A percentile compares a stretch with the other conserved stretches of the same genome.
These are phyloP conservation scores for Mortierella hygrophila DNA, from an alignment of 192 early-diverging fungal genomes.

Conservation along the genomic window DNA sequence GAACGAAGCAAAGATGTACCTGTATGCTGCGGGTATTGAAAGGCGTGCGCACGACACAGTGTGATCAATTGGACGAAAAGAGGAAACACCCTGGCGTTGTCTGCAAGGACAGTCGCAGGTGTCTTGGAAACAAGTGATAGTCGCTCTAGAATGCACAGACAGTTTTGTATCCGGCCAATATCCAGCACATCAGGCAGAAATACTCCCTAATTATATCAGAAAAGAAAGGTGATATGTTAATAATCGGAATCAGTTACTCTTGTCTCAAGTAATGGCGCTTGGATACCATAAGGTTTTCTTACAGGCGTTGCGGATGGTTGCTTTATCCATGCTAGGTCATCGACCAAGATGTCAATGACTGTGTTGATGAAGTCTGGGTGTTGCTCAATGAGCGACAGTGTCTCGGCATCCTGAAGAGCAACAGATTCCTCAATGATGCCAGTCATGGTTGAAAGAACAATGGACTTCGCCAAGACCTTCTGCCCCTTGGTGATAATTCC, in stretches of 20 bases:
- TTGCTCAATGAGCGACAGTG: slow-evolving; percentile 16
- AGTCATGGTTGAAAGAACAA: slow-evolving; percentile 19
- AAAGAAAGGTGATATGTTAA: not conserved
- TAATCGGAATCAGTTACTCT: not conserved
- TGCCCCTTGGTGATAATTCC: slow-evolving; percentile 44
- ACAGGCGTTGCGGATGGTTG: slow-evolving; percentile 27
- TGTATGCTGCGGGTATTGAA: slow-evolving; percentile 41
- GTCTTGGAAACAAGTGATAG: slow-evolving; percentile 31
- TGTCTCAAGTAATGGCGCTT: not conserved
- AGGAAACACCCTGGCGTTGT: slow-evolving; percentile 15
- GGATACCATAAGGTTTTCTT: not conserved
- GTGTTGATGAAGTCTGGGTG: slow-evolving; percentile 14
- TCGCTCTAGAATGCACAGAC: slow-evolving; percentile 46
- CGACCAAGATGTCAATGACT: slow-evolving; percentile 24
- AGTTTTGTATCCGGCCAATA: slow-evolving; percentile 36
- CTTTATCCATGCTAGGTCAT: slow-evolving; percentile 47
- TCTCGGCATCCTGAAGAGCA: not conserved
- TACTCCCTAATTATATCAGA: not conserved
- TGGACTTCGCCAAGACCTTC: slow-evolving; percentile 40
- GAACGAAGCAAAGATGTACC: slow-evolving; percentile 5
- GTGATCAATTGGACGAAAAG: slow-evolving; percentile 37
- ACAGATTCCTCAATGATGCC: slow-evolving; percentile 20
- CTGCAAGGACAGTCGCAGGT: slow-evolving; percentile 1
- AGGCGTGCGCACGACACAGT: slow-evolving; percentile 43
- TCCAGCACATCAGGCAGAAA: slow-evolving; percentile 36